Evolutionary conservation across 306 rosid genomes (phyloP).

Genomic region (Cucurbita argyrosperma): DNA sequence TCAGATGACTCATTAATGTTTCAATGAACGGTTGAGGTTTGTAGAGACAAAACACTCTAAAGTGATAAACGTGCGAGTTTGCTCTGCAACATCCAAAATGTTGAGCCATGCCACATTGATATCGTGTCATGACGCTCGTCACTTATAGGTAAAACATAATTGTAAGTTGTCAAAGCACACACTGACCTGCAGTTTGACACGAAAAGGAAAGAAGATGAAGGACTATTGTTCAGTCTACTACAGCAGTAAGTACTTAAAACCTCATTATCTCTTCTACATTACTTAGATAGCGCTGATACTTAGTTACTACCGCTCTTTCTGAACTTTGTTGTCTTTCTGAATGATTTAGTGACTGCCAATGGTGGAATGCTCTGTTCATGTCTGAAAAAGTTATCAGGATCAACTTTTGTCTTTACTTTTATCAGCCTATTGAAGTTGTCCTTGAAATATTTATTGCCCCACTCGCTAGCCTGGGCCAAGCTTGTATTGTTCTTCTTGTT

Average conservation of each 20-base stretch:
- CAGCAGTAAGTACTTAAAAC: background rate
- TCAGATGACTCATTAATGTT: background rate
- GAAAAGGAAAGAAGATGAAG: background rate
- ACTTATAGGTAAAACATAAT: background rate
- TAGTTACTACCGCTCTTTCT: background rate
- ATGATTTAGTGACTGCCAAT: conserved; percentile 13
- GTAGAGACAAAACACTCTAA: too few species aligned
- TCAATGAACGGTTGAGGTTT: too few species aligned
- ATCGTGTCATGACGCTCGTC: background rate
- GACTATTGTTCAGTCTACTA: background rate
- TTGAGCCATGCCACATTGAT: background rate
- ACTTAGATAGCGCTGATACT: background rate
- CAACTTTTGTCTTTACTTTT: conserved; percentile 46
- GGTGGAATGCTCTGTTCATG: conserved; percentile 89
- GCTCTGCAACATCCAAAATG: background rate
- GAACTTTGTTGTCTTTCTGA: background rate
- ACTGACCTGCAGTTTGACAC: background rate
- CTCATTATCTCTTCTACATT: background rate
- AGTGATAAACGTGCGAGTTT: too few species aligned
- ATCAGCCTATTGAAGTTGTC: conserved; percentile 52
- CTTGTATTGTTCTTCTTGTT: conserved; percentile 37
- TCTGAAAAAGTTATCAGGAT: conserved; percentile 72
- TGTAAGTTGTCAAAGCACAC: background rate
- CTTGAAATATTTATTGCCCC: conserved; percentile 75
- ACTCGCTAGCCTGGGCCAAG: conserved; percentile 33